Evolutionary conservation across 176 grass and related monocot species (phyloP).

Genomic region (Carex scoparia): DNA sequence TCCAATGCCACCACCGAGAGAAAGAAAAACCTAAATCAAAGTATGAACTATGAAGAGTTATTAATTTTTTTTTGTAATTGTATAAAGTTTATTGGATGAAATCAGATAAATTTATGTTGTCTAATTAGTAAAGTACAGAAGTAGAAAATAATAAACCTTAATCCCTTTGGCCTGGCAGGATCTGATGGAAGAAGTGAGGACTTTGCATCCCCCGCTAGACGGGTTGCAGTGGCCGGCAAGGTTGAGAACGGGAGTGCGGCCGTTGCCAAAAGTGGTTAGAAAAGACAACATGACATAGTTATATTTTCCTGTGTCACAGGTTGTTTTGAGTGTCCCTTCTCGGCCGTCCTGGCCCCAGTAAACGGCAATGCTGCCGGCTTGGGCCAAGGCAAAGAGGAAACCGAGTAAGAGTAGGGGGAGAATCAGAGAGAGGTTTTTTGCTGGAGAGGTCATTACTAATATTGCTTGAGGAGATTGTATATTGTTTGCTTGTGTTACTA

Average conservation of each 20-base stretch:
- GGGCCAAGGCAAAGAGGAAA: background rate
- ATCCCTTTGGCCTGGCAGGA: slow-evolving; percentile 42
- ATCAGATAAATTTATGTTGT: background rate
- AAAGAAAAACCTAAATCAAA: slow-evolving; percentile 38
- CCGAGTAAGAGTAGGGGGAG: slow-evolving; percentile 11
- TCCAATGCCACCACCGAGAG: slow-evolving; percentile 46
- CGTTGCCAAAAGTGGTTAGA: slow-evolving; percentile 55
- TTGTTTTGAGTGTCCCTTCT: slow-evolving; percentile 47
- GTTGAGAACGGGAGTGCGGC: slow-evolving; percentile 43
- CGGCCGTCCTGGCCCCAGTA: slow-evolving; percentile 60
- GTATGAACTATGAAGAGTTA: background rate
- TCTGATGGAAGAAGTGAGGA: slow-evolving; percentile 40
- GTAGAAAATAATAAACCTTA: slow-evolving; percentile 19
- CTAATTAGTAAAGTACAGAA: background rate
- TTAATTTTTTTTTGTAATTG: background rate
- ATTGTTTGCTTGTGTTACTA: background rate
- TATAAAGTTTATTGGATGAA: background rate
- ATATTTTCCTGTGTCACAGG: slow-evolving; percentile 54
- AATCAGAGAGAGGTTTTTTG: background rate
- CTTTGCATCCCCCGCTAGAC: slow-evolving; percentile 36
- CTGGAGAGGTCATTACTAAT: background rate
- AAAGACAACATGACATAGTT: slow-evolving; percentile 48
- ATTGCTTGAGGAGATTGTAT: background rate
- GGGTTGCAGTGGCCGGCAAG: slow-evolving; percentile 63
- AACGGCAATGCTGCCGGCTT: slow-evolving; percentile 33